Percentiles rank a stretch among this genome's conserved stretches.
Conservation (phyloP, 352 stramenopile species). For the Pythium brachiatum region DNA sequence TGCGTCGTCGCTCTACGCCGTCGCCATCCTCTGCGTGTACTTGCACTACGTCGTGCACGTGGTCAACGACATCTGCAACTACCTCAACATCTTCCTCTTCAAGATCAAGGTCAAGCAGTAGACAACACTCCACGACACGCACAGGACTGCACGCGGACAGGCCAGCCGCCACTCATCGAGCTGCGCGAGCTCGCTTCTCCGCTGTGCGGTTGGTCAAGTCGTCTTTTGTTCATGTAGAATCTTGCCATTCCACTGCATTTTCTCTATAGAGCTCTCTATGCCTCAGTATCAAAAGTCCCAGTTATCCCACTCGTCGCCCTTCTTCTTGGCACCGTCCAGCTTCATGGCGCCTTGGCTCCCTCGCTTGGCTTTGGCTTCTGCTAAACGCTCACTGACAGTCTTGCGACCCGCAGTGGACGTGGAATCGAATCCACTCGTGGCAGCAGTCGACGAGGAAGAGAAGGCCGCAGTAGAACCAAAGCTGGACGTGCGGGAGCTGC, state of each 20-base stretch:
- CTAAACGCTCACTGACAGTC: constrained; percentile 46
- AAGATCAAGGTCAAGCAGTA: constrained; percentile 51
- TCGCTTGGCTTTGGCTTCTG: constrained; percentile 58
- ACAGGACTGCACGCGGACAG: neutral
- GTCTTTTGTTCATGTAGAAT: neutral
- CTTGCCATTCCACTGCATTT: neutral
- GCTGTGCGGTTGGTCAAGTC: neutral
- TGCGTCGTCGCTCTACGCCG: constrained; percentile 62
- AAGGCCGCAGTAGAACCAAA: constrained; percentile 4
- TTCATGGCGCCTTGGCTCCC: constrained; percentile 60
- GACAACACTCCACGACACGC: neutral
- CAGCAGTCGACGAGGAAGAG: neutral
- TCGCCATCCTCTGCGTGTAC: constrained; percentile 77
- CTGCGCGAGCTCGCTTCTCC: neutral
- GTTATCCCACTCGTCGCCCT: constrained; percentile 73
- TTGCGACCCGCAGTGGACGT: constrained; percentile 29
- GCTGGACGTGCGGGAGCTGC: constrained; percentile 15
- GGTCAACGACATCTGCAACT: constrained; percentile 83
- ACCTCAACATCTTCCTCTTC: constrained; percentile 85
- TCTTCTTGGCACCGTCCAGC: constrained; percentile 40
- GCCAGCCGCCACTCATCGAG: neutral
- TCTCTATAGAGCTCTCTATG: constrained; percentile 15
- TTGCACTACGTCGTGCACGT: constrained; percentile 79
- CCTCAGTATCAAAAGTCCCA: constrained; percentile 57
- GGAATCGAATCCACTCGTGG: neutral